These are phyloP conservation scores for Hyphopichia pseudoburtonii DNA, from an alignment of 1,139 yeast species.

Conservation along the genomic window DNA sequence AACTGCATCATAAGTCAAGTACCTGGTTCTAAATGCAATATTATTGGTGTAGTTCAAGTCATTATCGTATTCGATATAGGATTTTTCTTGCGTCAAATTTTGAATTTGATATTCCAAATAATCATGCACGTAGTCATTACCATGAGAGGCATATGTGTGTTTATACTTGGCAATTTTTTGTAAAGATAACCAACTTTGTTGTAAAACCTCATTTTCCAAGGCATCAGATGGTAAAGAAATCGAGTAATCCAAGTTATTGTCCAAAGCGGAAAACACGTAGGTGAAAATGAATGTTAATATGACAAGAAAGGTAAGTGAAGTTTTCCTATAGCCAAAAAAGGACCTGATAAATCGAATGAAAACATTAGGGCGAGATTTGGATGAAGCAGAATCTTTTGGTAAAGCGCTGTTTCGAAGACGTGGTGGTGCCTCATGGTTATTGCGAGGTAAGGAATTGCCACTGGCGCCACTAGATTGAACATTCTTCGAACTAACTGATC, in stretches of 20 bases:
- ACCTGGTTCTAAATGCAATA: slow-evolving; percentile 46
- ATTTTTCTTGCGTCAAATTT: slow-evolving; percentile 22
- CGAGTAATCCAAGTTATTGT: slow-evolving; percentile 38
- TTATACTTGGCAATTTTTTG: slow-evolving; percentile 63
- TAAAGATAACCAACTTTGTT: slow-evolving; percentile 64
- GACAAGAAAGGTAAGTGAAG: slow-evolving; percentile 54
- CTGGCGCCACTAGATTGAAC: slow-evolving; percentile 2
- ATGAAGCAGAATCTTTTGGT: background rate
- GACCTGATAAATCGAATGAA: slow-evolving; percentile 30
- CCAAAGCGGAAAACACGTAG: slow-evolving; percentile 25
- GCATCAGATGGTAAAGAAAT: slow-evolving; percentile 38
- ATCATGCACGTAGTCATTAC: slow-evolving; percentile 74
- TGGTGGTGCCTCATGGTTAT: background rate
- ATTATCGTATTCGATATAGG: slow-evolving; percentile 51
- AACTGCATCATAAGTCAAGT: slow-evolving; percentile 43
- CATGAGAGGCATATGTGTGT: slow-evolving; percentile 79
- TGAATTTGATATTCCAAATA: slow-evolving; percentile 52
- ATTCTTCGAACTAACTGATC: slow-evolving; percentile 1
- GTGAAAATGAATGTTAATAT: slow-evolving; percentile 40
- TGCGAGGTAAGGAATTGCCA: background rate
- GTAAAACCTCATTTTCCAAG: slow-evolving; percentile 39
- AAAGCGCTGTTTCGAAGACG: background rate
- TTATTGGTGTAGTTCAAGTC: slow-evolving; percentile 44
- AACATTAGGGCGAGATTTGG: slow-evolving; percentile 19
- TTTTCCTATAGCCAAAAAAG: slow-evolving; percentile 60